A percentile compares a stretch with the other conserved stretches of the same genome.
Evolutionary conservation across 306 rosid genomes (phyloP).

Genomic region (Amphicarpaea edgeworthii): DNA sequence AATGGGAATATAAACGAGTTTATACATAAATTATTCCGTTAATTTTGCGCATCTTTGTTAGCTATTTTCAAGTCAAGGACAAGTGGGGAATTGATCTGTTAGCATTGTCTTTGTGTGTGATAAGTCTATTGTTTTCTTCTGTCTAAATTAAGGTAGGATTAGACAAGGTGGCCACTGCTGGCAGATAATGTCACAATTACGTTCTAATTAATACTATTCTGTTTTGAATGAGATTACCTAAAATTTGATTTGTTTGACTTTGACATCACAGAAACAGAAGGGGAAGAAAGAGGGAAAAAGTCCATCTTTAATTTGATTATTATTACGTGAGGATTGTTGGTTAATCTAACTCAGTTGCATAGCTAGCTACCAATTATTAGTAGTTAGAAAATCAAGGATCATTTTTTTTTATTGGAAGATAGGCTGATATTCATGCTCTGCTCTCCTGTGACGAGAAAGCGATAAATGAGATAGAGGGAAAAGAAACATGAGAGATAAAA

Average conservation of each 20-base stretch:
- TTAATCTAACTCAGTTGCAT: not conserved
- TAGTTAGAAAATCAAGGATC: not conserved
- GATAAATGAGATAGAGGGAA: too few relatives aligned
- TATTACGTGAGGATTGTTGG: not conserved
- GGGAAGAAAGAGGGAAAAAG: not conserved
- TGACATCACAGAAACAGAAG: not conserved
- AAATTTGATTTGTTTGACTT: not conserved
- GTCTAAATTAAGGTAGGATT: constrained; percentile 9
- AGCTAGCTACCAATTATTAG: not conserved
- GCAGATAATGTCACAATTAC: constrained; percentile 1
- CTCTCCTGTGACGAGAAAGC: too few relatives aligned
- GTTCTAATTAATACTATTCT: not conserved
- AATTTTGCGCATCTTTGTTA: not conserved
- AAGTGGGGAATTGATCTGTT: constrained; percentile 14
- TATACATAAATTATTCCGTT: not conserved
- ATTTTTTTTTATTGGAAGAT: too few relatives aligned
- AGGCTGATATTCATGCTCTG: too few relatives aligned
- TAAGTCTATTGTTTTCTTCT: not conserved
- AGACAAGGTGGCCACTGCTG: constrained; percentile 24
- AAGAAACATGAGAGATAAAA: too few relatives aligned
- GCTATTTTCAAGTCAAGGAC: constrained; percentile 13
- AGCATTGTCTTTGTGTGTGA: not conserved
- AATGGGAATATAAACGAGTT: not conserved
- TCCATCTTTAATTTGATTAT: not conserved
- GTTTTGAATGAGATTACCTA: not conserved